A percentile compares a stretch with the other conserved stretches of the same genome.
phyloP scores from a whole-genome alignment of 768 basidiomycete species.

The Boletus pseudopeckii region DNA sequence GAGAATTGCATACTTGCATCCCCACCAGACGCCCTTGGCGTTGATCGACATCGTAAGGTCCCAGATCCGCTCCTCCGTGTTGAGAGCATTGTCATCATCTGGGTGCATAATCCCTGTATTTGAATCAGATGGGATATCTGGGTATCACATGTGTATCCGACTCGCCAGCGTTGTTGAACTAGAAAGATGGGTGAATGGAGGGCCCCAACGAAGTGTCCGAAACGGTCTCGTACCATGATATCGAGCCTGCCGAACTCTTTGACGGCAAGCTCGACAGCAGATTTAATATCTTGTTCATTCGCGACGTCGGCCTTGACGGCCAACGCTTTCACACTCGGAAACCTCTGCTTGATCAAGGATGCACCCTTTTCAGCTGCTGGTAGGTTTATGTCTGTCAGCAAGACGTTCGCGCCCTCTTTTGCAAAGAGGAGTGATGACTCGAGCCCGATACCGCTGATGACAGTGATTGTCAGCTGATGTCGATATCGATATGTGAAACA shows the following conservation, averaged over 20 bases:
- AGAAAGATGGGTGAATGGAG: conserved; percentile 4
- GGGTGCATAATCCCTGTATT: conserved; percentile 94
- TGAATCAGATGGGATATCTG: background rate
- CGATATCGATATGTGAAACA: background rate
- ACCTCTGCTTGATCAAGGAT: conserved; percentile 58
- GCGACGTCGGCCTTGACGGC: conserved; percentile 82
- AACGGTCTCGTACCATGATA: conserved; percentile 66
- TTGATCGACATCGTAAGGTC: conserved; percentile 91
- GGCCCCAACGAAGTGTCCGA: background rate
- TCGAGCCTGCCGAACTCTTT: conserved; percentile 90
- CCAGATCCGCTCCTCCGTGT: conserved; percentile 97
- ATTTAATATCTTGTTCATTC: conserved; percentile 83
- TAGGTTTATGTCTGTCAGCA: conserved; percentile 86
- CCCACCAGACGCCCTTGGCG: conserved; percentile 99
- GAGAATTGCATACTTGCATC: conserved; percentile 94
- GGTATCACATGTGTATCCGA: background rate
- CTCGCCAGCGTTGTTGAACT: conserved; percentile 93
- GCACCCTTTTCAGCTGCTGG: conserved; percentile 67
- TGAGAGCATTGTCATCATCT: conserved; percentile 89
- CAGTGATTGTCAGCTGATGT: conserved; percentile 9
- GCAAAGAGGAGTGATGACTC: conserved; percentile 96
- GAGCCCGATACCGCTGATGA: conserved; percentile 85
- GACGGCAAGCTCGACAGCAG: conserved; percentile 75
- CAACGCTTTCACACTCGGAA: conserved; percentile 64
- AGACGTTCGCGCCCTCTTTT: conserved; percentile 86